A percentile compares a stretch with the other conserved stretches of the same genome.
Evolutionary conservation across 2,329 filamentous ascomycete genomes (phyloP).

Genomic region (Trichoderma sp.): DNA sequence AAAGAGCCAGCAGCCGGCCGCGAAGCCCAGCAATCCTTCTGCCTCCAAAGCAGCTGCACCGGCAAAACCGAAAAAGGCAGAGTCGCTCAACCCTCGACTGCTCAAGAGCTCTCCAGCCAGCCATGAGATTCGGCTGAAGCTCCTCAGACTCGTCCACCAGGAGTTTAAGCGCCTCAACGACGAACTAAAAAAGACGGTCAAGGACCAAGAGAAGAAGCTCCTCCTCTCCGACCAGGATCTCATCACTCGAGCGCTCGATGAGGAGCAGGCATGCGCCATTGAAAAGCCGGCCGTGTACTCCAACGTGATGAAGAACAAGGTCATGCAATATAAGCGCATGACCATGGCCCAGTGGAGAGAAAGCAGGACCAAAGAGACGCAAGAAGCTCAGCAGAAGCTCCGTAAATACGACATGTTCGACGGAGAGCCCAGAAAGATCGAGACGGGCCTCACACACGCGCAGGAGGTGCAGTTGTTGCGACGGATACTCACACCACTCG

Average conservation of each 20-base stretch:
- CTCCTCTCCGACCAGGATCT: constrained; percentile 66
- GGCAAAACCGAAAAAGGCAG: constrained; percentile 40
- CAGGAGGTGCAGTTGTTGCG: constrained; percentile 70
- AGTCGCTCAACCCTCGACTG: constrained; percentile 68
- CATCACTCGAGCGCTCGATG: constrained; percentile 69
- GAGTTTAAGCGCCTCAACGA: constrained; percentile 69
- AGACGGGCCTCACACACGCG: constrained; percentile 67
- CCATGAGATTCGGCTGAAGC: constrained; percentile 58
- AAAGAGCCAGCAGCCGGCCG: constrained; percentile 25
- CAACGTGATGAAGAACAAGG: constrained; percentile 81
- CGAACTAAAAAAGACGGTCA: constrained; percentile 56
- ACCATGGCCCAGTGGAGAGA: constrained; percentile 69
- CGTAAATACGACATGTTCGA: constrained; percentile 40
- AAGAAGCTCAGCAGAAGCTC: constrained; percentile 37
- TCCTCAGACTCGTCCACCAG: constrained; percentile 65
- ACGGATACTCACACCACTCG: constrained; percentile 65
- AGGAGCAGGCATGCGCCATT: constrained; percentile 75
- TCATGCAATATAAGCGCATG: constrained; percentile 78
- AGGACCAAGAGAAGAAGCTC: constrained; percentile 53
- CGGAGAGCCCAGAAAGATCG: constrained; percentile 54
- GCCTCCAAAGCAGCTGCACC: constrained; percentile 29
- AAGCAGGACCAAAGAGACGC: constrained; percentile 52
- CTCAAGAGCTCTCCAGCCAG: constrained; percentile 60
- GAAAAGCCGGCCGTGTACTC: constrained; percentile 72
- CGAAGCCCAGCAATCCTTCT: constrained; percentile 8